A percentile compares a stretch with the other conserved stretches of the same genome.
These are phyloP conservation scores for Chlorella sp. DNA, from an alignment of 139 green algal species.

Conservation along the genomic window DNA sequence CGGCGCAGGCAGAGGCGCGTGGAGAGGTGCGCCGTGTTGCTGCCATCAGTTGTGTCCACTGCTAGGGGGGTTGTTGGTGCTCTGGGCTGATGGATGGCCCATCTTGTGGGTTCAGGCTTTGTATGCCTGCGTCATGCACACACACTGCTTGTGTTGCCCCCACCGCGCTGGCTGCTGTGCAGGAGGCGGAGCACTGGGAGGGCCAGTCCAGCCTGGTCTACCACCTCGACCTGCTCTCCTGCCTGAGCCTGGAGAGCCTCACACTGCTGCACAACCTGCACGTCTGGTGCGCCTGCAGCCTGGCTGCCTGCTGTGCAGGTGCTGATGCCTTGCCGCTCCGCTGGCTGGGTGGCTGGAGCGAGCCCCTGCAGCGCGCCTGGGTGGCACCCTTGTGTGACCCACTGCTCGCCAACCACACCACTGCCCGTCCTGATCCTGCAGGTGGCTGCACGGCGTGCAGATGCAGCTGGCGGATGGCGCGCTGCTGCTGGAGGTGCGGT, in stretches of 20 bases:
- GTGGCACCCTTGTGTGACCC: neutral
- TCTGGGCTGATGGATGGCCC: no score
- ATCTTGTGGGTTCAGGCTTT: no score
- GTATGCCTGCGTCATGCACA: no score
- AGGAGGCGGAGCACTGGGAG: slow-evolving; percentile 78
- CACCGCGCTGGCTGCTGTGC: no score
- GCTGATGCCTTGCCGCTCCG: no score
- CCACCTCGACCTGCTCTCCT: slow-evolving; percentile 93
- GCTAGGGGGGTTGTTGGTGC: no score
- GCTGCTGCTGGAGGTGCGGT: slow-evolving; percentile 71
- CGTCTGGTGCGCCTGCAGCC: slow-evolving; percentile 73
- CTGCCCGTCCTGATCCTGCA: neutral
- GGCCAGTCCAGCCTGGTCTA: slow-evolving; percentile 81
- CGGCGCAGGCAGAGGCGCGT: neutral
- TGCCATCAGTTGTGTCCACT: no score
- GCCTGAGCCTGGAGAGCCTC: slow-evolving; percentile 81
- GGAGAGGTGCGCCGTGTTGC: neutral
- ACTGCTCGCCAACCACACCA: neutral
- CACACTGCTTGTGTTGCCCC: no score
- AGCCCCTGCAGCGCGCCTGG: no score
- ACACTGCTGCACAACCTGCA: slow-evolving; percentile 91
- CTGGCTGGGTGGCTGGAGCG: no score
- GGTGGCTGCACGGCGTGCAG: slow-evolving; percentile 90
- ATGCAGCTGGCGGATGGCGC: slow-evolving; percentile 93
- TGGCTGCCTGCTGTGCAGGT: no score